phyloP scores from a whole-genome alignment of 305 asterid genomes.

The Andrographis paniculata region DNA sequence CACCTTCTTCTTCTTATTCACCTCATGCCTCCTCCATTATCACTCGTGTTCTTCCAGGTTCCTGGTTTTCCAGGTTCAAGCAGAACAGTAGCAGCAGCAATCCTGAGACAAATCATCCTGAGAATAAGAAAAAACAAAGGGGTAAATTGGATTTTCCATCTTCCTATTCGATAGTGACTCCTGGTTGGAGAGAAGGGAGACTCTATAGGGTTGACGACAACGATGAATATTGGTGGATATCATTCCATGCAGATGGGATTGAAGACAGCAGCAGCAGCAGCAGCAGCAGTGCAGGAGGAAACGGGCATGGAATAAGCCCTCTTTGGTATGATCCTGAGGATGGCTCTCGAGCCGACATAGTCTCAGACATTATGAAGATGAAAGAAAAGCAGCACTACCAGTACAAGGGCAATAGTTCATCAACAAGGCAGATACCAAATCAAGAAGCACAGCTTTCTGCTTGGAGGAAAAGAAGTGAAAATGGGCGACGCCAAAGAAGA shows the following conservation, averaged over 20 bases:
- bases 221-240: slow-evolving; percentile 54
- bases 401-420: slow-evolving; percentile 17
- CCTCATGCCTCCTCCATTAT: slow-evolving; percentile 16
- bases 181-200: slow-evolving; percentile 34
- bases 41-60: slow-evolving; percentile 28
- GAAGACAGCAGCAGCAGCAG: slow-evolving; percentile 24
- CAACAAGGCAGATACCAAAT: slow-evolving; percentile 16
- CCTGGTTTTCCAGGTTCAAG: slow-evolving; percentile 54
- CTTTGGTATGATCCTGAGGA: slow-evolving; percentile 30
- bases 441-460: slow-evolving; percentile 8
- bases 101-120: slow-evolving; percentile 14
- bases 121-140: slow-evolving; percentile 26
- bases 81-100: slow-evolving; percentile 23
- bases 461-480: slow-evolving; percentile 6
- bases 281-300: slow-evolving; percentile 20
- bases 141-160: slow-evolving; percentile 26
- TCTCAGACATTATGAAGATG: slow-evolving; percentile 19
- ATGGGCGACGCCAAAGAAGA: slow-evolving; percentile 21
- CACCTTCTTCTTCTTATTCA: slow-evolving; percentile 29
- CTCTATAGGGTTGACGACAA: slow-evolving; percentile 34
- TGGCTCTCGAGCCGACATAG: slow-evolving; percentile 20
- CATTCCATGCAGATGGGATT: slow-evolving; percentile 34
- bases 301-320: slow-evolving; percentile 17
- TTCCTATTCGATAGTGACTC: slow-evolving; percentile 11
- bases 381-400: slow-evolving; percentile 21